These are phyloP conservation scores for Vitis labrusca DNA, from an alignment of 164 flowering plant species.

Conservation along the genomic window DNA sequence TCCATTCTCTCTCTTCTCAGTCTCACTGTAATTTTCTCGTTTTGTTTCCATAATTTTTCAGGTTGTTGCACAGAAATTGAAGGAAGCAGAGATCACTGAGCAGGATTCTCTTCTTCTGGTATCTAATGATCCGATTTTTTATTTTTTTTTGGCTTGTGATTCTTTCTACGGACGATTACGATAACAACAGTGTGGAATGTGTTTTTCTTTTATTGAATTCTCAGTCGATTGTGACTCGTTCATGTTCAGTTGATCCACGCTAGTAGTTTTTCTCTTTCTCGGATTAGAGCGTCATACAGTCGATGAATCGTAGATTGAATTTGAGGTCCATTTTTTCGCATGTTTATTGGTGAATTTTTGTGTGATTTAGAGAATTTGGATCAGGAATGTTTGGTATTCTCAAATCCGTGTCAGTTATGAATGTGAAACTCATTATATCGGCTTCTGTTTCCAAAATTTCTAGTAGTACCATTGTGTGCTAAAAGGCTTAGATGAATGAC, in stretches of 20 bases:
- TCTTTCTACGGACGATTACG: background rate
- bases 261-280: too few relatives aligned
- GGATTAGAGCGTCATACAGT: background rate
- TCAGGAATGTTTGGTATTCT: background rate
- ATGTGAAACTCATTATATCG: background rate
- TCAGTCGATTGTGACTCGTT: background rate
- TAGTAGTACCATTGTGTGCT: too few relatives aligned
- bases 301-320: background rate
- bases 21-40: background rate
- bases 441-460: background rate
- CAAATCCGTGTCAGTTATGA: background rate
- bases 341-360: background rate
- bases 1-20: background rate
- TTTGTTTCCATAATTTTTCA: slow-evolving; percentile 14
- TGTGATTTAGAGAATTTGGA: background rate
- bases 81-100: slow-evolving; percentile 85
- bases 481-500: background rate
- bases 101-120: slow-evolving; percentile 94
- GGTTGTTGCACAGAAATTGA: slow-evolving; percentile 82
- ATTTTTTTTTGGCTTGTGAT: background rate
- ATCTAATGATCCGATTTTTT: slow-evolving; percentile 1
- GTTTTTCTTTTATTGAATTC: background rate
- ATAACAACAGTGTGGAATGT: too few relatives aligned
- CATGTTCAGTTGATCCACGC: background rate
- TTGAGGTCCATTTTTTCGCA: background rate